phyloP scores from a whole-genome alignment of 2,329 filamentous ascomycete genomes.

The Nemania bipapillata region DNA sequence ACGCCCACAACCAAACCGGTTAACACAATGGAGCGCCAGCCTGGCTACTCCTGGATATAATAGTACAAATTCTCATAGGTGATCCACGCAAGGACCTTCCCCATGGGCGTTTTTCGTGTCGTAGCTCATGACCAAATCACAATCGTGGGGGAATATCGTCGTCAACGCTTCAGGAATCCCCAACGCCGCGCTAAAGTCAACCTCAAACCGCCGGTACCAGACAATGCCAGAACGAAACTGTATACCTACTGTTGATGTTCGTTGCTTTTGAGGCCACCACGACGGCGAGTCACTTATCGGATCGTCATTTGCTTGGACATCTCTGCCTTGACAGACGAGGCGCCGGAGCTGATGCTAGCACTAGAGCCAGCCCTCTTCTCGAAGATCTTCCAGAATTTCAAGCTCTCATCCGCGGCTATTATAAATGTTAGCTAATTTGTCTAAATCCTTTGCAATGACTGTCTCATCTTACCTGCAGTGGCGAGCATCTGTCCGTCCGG shows the following conservation, averaged over 20 bases:
- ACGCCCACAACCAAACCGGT: not conserved
- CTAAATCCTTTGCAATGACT: not conserved
- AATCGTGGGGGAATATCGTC: slow-evolving; percentile 40
- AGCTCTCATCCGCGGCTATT: slow-evolving; percentile 87
- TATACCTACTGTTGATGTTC: slow-evolving; percentile 49
- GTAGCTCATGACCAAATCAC: slow-evolving; percentile 47
- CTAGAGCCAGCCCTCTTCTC: slow-evolving; percentile 91
- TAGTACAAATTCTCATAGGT: slow-evolving; percentile 33
- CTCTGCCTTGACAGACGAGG: slow-evolving; percentile 79
- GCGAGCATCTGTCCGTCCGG: slow-evolving; percentile 98
- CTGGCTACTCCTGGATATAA: slow-evolving; percentile 34
- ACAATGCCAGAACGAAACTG: slow-evolving; percentile 48
- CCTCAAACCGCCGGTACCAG: slow-evolving; percentile 46
- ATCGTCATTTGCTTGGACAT: slow-evolving; percentile 97
- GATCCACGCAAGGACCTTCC: slow-evolving; percentile 37
- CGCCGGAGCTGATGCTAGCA: slow-evolving; percentile 71
- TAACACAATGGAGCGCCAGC: slow-evolving; percentile 25
- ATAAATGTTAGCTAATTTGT: slow-evolving; percentile 46
- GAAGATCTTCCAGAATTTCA: slow-evolving; percentile 99
- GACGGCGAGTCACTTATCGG: slow-evolving; percentile 62
- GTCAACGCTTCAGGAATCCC: slow-evolving; percentile 37
- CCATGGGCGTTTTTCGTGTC: slow-evolving; percentile 35
- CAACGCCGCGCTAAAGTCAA: slow-evolving; percentile 50
- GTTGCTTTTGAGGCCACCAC: slow-evolving; percentile 40
- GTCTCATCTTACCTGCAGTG: slow-evolving; percentile 74